Evolutionary conservation across 2,329 filamentous ascomycete species (phyloP), one percentile per base, ranked within the genome.

Genomic region (Albophoma yamanashiensis): DNA sequence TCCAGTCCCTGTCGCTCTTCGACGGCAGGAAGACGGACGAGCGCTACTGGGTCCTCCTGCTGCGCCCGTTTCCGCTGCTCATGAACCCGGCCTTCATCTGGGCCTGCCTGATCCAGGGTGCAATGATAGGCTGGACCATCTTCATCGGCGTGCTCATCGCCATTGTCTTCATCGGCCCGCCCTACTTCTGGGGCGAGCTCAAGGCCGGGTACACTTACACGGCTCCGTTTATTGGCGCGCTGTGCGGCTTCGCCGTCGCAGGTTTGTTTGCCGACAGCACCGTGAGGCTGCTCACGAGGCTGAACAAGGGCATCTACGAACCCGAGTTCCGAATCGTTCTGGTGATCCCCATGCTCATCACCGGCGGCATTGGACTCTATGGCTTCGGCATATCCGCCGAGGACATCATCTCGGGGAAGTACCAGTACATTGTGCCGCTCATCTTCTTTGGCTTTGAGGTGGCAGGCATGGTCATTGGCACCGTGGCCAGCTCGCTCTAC

Each of bases 61-160:
- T 86, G n/a, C 83, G 92, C 3, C 93, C 92, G 0, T 87, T 97
- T 58, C 90, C 90, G 0, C 81, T 97, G 1, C 88, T 96, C 66
- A 72, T 89, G 8, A 92, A 97, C 70, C 92, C 92, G 0, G 90
- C 89, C 9, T 91, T 97, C 66, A 73, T 95, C 47, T 96, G 91
- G 89, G 80, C 79, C 31, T 80, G 79, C 67, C 78, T 97, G 4
- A 90, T 92, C 57, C 92, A 96, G 79, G 92, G 92, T 20, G 85
- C 89, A 5, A 84, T 96, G 69, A 96, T 97, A 68, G 93, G 92
- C 64, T 97, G 93, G 92, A 96, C 92, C 1, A 90, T 97, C 20
- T 91, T 97, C 69, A 93, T 96, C 64, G 89, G 90, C 60, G 88
- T 94, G 62, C 85, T 94, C 65, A 77, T 95, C 55, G 89, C 87